Conservation (phyloP, 148 eudicot species). For the Chenopodium suecicum region DNA sequence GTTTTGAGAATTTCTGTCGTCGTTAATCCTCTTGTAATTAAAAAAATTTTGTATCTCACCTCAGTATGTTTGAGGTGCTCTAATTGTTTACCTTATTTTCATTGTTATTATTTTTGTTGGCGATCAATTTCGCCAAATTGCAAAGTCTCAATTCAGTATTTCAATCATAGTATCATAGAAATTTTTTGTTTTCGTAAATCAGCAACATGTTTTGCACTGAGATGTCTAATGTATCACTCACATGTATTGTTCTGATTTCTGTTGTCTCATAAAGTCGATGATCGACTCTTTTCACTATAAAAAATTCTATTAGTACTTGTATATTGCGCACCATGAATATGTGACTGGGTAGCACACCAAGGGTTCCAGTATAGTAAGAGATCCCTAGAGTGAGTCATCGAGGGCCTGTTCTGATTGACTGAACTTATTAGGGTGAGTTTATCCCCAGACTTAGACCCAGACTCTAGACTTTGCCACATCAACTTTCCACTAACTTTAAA, state of each 20-base stretch:
- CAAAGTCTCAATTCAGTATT: background rate
- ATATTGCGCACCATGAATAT: too few relatives aligned
- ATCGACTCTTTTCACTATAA: background rate
- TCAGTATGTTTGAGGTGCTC: background rate
- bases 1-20: constrained; percentile 49
- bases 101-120: background rate
- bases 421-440: too few relatives aligned
- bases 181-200: background rate
- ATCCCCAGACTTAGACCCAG: too few relatives aligned
- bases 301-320: background rate
- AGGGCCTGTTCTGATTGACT: too few relatives aligned
- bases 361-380: too few relatives aligned
- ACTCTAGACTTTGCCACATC: too few relatives aligned
- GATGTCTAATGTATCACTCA: background rate
- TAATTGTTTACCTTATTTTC: background rate
- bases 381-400: too few relatives aligned
- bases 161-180: background rate
- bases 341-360: too few relatives aligned
- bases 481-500: too few relatives aligned
- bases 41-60: background rate
- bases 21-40: background rate
- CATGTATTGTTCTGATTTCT: background rate
- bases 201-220: background rate
- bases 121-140: constrained; percentile 4
- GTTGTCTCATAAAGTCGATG: background rate